Conservation (phyloP, 345 rosid species). For the Isatis tinctoria region DNA sequence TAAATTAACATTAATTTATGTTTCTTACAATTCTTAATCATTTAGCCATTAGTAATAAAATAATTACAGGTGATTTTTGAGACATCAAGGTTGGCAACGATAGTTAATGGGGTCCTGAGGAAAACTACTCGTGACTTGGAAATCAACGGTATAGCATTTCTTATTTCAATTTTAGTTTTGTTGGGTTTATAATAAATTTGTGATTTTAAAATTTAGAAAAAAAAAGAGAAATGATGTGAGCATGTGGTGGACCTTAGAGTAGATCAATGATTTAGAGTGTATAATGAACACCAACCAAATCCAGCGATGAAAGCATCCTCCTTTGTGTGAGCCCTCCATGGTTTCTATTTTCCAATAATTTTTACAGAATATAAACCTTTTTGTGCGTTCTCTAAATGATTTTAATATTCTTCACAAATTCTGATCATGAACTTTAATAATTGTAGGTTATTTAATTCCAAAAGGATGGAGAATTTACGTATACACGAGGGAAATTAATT, state of each 20-base stretch:
- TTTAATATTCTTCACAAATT: not conserved
- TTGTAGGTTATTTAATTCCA: slow-evolving; percentile 31
- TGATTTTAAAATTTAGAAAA: not conserved
- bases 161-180: not conserved
- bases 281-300: slow-evolving; percentile 33
- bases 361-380: slow-evolving; percentile 15
- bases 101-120: slow-evolving; percentile 80
- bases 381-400: slow-evolving; percentile 7
- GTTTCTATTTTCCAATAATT: slow-evolving; percentile 15
- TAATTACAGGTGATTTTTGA: slow-evolving; percentile 77
- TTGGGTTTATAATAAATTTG: not conserved
- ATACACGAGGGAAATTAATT: slow-evolving; percentile 69
- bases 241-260: slow-evolving; percentile 35
- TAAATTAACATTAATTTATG: not conserved
- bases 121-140: slow-evolving; percentile 64
- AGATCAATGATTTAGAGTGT: slow-evolving; percentile 28
- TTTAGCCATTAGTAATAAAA: no score
- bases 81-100: slow-evolving; percentile 77
- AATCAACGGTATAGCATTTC: slow-evolving; percentile 43
- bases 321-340: slow-evolving; percentile 23
- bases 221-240: slow-evolving; percentile 23
- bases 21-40: not conserved
- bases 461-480: slow-evolving; percentile 47
- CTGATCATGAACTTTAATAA: slow-evolving; percentile 18
- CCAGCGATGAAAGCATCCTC: slow-evolving; percentile 34